Percentiles rank a stretch among this genome's conserved stretches.
phyloP scores from a whole-genome alignment of 331 rosid species.

The Phaseolus coccineus region DNA sequence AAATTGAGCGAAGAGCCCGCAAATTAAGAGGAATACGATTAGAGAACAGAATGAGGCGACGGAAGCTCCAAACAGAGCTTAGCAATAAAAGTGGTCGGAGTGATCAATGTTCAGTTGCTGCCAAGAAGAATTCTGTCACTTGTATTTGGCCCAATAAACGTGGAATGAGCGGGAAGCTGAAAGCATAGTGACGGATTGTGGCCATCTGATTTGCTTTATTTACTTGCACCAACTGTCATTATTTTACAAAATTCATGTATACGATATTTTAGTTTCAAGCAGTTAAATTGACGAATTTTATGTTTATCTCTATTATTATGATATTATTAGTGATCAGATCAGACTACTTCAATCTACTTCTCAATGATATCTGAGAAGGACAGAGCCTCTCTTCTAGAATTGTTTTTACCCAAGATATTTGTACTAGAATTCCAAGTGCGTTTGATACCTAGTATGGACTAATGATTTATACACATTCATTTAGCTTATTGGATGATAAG shows the following conservation, averaged over 20 bases:
- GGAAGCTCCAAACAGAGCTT: conserved; percentile 67
- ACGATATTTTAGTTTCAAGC: conserved; percentile 32
- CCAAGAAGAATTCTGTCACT: conserved; percentile 73
- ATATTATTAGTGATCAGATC: conserved; percentile 20
- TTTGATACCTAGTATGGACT: neutral
- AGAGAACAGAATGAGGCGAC: conserved; percentile 87
- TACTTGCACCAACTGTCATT: conserved; percentile 25
- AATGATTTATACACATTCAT: too few species aligned
- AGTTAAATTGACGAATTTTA: conserved; percentile 34
- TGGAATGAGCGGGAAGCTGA: conserved; percentile 72
- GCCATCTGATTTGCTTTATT: conserved; percentile 22
- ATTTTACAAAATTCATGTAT: conserved; percentile 32
- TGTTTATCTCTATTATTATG: conserved; percentile 14
- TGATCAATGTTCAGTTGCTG: conserved; percentile 84
- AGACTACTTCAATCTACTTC: conserved; percentile 10
- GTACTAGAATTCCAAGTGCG: neutral
- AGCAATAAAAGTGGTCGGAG: conserved; percentile 60
- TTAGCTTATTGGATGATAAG: too few species aligned
- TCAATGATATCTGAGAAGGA: conserved; percentile 3
- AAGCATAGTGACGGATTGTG: conserved; percentile 60
- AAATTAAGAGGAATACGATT: conserved; percentile 73
- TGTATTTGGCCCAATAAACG: conserved; percentile 74
- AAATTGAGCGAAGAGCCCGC: conserved; percentile 68
- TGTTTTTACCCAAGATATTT: neutral
- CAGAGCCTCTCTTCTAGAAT: neutral